Base-by-base conservation (phyloP, 1,284 basidiomycete genomes). In the Pisolithus thermaeus region DNA sequence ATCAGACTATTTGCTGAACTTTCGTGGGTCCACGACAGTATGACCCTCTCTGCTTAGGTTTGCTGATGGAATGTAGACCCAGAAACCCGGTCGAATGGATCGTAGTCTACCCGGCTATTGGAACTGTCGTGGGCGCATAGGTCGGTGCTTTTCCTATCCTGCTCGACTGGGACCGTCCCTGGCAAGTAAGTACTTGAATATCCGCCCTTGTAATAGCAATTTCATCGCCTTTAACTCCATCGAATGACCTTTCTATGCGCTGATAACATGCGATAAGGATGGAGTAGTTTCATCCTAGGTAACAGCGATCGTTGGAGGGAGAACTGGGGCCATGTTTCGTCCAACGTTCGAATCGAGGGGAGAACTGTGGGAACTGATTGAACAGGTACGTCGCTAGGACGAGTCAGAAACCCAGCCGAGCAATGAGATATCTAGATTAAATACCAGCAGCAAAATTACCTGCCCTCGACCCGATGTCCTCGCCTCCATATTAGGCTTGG, bases 161-260 rank as follows among this genome's bases (percentile, higher is more conserved):
- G 0, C 80, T 97, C 7, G 94, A 97, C 68, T 97, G 94, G 94
- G 93, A 94, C 65, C 77, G 92, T 46, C 90, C 92, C 9, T 97
- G 93, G 93, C 94, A 97, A 84, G 92, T 90, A 50, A 52, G 80
- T 67, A 23, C 41, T 14, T 6, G 41, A 12, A 43, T 25, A 46
- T 35, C 38, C 42, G 23, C 11, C 12, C 23, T 28, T 20, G 7
- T 30, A 32, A 46, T 35, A 30, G 36, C 4, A 20, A n/a, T 36
- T 14, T 25, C n/a, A 50, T 51, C 28, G 32, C 30, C 45, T 30
- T 49, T 46, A 11, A 8, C 28, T 11, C 9, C 28, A 30, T 30
- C 28, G 28, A 30, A 8, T 8, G 2, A 30, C 28, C 28, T 30
- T 30, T 8, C 28, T 9, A 30, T 30, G 11, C 7, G 11, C 28